Base-by-base conservation (phyloP, 1,139 yeast genomes). In the Pichia inconspicua region DNA sequence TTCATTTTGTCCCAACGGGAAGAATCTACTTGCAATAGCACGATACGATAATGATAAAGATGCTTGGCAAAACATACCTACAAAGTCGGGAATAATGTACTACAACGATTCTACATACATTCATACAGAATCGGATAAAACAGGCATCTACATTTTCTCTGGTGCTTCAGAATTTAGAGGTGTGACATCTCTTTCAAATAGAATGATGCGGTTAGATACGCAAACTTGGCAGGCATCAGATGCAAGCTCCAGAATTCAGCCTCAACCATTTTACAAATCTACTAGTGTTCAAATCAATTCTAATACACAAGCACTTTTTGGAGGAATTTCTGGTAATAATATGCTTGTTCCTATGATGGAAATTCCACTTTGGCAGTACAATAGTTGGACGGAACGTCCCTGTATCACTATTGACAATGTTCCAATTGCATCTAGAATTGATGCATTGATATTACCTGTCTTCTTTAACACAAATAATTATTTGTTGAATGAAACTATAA, bases 311-410 rank as follows among this genome's bases (percentile, higher is more conserved):
- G 58, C 79, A 40, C 53, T 76, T 37, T 63, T 80, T 35, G 86
- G 86, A 1, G 87, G 87, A 5, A 66, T 67, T 44, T 72, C 83
- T 0, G 55, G 12, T 5, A 15, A 62, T 5, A 59, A 66, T 9
- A 82, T 82, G 0, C 79, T 84, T 83, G 74, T 80, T 35, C 72
- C 76, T 48, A 72, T 80, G 76, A 71, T 71, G 55, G 85, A 80
- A 60, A 61, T 79, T 7, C 84, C 85, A 0, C 58, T 78, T 1
- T 80, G 83, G 82, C 77, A 76, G 53, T 74, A 74, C 48, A 69
- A 68, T 44, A 66, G 82, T 2, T 81, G 87, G 87, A 70, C 80
- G 4, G 80, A 77, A 59, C 67, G 68, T 48, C 61, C 68, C 1
- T 66, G 70, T 1, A 54, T 66, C 2, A 56, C 55, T 9, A 61